Evolutionary conservation across 768 basidiomycete species (phyloP).

Genomic region (Boletus eberwhitei): DNA sequence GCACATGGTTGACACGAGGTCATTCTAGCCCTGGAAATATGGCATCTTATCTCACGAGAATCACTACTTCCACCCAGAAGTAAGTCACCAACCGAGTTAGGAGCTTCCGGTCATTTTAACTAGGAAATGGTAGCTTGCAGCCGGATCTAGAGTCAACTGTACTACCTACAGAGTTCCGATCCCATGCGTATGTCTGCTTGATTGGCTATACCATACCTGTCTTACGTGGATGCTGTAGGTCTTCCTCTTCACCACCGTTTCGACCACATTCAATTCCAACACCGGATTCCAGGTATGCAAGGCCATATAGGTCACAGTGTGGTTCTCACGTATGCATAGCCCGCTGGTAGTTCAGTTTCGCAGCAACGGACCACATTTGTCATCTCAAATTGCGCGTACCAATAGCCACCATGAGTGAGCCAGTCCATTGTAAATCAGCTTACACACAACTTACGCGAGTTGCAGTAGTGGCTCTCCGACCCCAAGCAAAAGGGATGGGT

Average conservation of each 20-base stretch:
- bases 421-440: background rate
- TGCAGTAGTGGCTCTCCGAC: slow-evolving; percentile 1
- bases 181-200: slow-evolving; percentile 17
- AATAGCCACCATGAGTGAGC: slow-evolving; percentile 13
- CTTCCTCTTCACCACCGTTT: slow-evolving; percentile 15
- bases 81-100: slow-evolving; percentile 10
- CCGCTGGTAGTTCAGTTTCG: slow-evolving; percentile 22
- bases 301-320: background rate
- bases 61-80: slow-evolving; percentile 13
- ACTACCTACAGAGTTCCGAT: slow-evolving; percentile 26
- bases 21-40: slow-evolving; percentile 34
- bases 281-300: slow-evolving; percentile 30
- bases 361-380: slow-evolving; percentile 15
- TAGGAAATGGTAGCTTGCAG: slow-evolving; percentile 1
- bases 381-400: slow-evolving; percentile 1
- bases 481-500: background rate
- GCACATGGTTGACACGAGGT: slow-evolving; percentile 10
- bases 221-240: slow-evolving; percentile 11
- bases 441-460: slow-evolving; percentile 1
- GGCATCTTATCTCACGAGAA: slow-evolving; percentile 28
- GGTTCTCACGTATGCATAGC: slow-evolving; percentile 15
- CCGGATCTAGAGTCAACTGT: slow-evolving; percentile 5
- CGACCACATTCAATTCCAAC: slow-evolving; percentile 27
- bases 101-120: background rate
- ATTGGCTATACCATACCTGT: background rate